Conservation (phyloP, 1,284 basidiomycete species). For the Entoloma clypeatum region DNA sequence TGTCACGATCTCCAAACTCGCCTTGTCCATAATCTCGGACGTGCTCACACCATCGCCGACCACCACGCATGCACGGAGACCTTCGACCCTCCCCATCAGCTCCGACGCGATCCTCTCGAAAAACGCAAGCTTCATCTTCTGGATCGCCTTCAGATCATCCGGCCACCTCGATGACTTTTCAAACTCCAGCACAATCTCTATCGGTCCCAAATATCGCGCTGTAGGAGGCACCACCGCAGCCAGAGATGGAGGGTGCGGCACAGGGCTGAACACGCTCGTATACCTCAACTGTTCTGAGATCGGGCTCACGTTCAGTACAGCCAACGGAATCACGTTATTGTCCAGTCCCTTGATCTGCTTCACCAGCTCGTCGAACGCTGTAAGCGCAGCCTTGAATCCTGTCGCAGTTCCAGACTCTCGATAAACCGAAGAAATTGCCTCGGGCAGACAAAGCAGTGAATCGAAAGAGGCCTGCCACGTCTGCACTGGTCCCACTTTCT, state of each 20-base stretch:
- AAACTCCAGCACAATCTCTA: constrained; percentile 80
- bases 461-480: constrained; percentile 66
- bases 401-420: constrained; percentile 43
- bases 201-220: constrained; percentile 64
- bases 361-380: constrained; percentile 80
- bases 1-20: constrained; percentile 75
- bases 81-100: constrained; percentile 51
- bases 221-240: constrained; percentile 45
- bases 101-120: constrained; percentile 72
- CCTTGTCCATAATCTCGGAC: constrained; percentile 66
- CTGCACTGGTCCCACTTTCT: constrained; percentile 47
- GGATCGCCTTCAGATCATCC: constrained; percentile 88
- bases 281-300: constrained; percentile 77
- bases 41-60: constrained; percentile 46
- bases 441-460: constrained; percentile 64
- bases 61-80: constrained; percentile 56
- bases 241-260: constrained; percentile 48
- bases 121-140: constrained; percentile 94
- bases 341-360: constrained; percentile 77
- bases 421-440: constrained; percentile 48
- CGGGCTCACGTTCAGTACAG: constrained; percentile 75
- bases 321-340: constrained; percentile 77
- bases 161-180: constrained; percentile 94
- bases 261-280: constrained; percentile 77
- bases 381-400: constrained; percentile 77